These are phyloP conservation scores for Diaporthe nobilis DNA, from an alignment of 2,329 filamentous ascomycete genomes.

Conservation along the genomic window DNA sequence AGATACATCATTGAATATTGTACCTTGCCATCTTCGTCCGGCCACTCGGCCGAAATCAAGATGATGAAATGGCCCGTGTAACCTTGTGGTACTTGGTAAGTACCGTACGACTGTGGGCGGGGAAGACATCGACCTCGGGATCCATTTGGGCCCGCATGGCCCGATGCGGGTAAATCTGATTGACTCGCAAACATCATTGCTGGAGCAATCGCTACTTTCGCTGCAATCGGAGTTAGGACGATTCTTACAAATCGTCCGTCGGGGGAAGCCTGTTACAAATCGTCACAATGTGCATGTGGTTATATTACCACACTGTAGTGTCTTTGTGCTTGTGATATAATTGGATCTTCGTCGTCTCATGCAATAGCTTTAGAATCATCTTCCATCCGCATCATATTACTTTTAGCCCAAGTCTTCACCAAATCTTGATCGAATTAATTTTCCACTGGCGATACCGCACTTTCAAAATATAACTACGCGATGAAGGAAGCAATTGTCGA, in stretches of 20 bases:
- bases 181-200: neutral
- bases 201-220: neutral
- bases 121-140: constrained; percentile 3
- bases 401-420: neutral
- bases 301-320: neutral
- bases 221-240: neutral
- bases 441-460: neutral
- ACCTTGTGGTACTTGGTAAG: neutral
- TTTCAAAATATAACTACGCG: neutral
- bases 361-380: neutral
- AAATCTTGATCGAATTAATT: neutral
- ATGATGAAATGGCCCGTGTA: neutral
- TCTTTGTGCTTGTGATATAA: neutral
- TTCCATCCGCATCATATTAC: neutral
- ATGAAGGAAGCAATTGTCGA: constrained; percentile 40
- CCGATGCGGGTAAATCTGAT: neutral
- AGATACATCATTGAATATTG: neutral
- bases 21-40: neutral
- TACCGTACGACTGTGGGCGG: neutral
- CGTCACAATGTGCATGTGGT: constrained; percentile 10
- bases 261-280: neutral
- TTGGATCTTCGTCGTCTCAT: neutral
- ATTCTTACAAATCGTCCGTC: constrained; percentile 10
- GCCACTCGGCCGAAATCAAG: neutral
- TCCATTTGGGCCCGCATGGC: neutral